Conservation (phyloP, 129 eudicot species). For the Arctium minus region DNA sequence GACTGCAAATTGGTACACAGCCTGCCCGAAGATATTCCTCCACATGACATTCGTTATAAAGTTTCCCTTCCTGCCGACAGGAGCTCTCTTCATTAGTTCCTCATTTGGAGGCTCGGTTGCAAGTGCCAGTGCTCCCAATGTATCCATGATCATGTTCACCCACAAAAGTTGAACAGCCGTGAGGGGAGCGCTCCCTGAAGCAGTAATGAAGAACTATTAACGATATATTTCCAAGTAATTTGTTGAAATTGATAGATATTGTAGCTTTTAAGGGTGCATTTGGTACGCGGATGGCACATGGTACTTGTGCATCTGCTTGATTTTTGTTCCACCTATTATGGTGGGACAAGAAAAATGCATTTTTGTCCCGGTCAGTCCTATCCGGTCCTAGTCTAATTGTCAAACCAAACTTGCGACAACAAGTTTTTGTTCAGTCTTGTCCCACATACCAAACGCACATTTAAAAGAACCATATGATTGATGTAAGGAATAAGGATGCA, state of each 20-base stretch:
- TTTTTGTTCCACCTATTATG: too few species aligned
- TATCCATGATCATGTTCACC: slow-evolving; percentile 99
- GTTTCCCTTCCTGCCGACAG: slow-evolving; percentile 82
- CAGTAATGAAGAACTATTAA: not conserved
- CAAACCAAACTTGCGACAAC: not conserved
- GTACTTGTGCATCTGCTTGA: too few species aligned
- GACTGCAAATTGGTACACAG: slow-evolving; percentile 69
- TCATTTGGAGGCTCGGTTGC: slow-evolving; percentile 97
- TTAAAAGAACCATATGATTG: not conserved
- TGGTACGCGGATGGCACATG: not conserved
- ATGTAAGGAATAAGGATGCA: not conserved
- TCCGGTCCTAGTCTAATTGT: not conserved
- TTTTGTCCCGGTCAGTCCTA: too few species aligned
- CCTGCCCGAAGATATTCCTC: slow-evolving; percentile 90
- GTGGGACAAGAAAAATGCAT: too few species aligned
- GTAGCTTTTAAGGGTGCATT: not conserved
- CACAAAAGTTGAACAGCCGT: slow-evolving; percentile 96
- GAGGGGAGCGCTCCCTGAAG: slow-evolving; percentile 82
- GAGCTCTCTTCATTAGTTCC: slow-evolving; percentile 76
- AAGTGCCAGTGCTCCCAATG: slow-evolving; percentile 86
- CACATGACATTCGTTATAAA: slow-evolving; percentile 88
- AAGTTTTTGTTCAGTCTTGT: not conserved
- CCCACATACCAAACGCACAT: not conserved
- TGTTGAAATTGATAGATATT: not conserved
- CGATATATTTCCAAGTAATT: not conserved